Evolutionary conservation across 1,284 basidiomycete species (phyloP), one percentile per base, ranked within the genome.

Genomic region (Melampsora americana): DNA sequence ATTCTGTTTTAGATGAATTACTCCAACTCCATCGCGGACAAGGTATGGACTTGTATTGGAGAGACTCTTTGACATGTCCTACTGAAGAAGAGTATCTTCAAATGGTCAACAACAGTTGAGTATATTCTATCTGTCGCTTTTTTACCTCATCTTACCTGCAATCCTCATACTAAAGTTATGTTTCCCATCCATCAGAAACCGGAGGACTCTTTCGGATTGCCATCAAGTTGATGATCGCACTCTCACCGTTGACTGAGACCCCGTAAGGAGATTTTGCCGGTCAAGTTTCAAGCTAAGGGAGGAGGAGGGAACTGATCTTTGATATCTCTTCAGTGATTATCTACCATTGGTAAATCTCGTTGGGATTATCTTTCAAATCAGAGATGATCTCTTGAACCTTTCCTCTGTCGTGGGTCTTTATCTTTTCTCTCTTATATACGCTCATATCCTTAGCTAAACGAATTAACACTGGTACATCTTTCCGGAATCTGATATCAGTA

Each of bases 321-420:
- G 50, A 14, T 30, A 20, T 68, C n/a, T n/a, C n/a, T 18, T 39
- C 78, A 96, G 93, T 23, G 88, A 95, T 83, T 95, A 91, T 78
- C 88, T 97, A 0, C 93, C 94, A 0, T 87, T 99, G 1, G 92
- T 95, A 75, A 97, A 97, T 82, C 86, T 98, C 12, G 91, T 99
- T 78, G 93, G 95, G 1, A 88, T 98, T 18, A 92, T 90, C 81
- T 98, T 95, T 83, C 96, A 99, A 83, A 96, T 99, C 79, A 86
- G 95, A 30, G 96, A 99, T 82, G 95, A 99, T 82, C 93, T 95
- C 77, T 92, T 96, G 90, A 99, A 99, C 82, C 85, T 99, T 44
- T 90, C 95, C 80, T 93, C 90, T 65, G 87, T 87, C 30, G 93
- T 92, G 79, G 50, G 83, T 78, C 32, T 69, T 61, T n/a, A 77